Evolutionary conservation across 2,329 filamentous ascomycete genomes (phyloP).

Genomic region (Didymosphaeria variabile): DNA sequence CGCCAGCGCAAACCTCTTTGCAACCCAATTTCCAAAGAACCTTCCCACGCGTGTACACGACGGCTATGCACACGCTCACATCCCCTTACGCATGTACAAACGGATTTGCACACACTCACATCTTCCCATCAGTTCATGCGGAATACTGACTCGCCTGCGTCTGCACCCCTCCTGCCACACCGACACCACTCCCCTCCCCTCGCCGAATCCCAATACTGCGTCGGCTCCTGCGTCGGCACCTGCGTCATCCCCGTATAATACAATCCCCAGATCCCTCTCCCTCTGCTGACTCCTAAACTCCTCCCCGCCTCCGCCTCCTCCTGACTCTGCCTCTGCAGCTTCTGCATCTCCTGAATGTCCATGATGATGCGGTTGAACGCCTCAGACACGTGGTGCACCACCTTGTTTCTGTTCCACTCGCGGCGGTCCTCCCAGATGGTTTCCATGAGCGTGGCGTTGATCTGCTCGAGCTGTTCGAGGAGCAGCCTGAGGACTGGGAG

Average conservation of each 20-base stretch:
- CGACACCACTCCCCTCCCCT: background rate
- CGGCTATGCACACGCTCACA: too few relatives aligned
- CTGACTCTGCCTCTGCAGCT: slow-evolving; percentile 54
- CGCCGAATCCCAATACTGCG: slow-evolving; percentile 15
- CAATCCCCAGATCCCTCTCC: background rate
- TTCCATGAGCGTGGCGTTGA: slow-evolving; percentile 90
- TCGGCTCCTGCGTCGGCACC: slow-evolving; percentile 16
- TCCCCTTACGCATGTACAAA: too few relatives aligned
- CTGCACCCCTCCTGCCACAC: background rate
- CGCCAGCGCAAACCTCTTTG: background rate
- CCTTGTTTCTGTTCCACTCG: slow-evolving; percentile 84
- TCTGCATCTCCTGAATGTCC: slow-evolving; percentile 70
- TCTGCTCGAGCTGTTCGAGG: slow-evolving; percentile 96
- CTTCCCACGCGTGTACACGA: too few relatives aligned
- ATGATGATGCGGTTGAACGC: slow-evolving; percentile 79
- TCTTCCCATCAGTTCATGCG: too few relatives aligned
- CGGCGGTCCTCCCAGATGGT: slow-evolving; percentile 81
- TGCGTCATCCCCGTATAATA: slow-evolving; percentile 8
- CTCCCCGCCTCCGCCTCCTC: slow-evolving; percentile 31
- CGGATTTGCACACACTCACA: too few relatives aligned
- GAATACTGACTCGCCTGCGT: slow-evolving; percentile 12
- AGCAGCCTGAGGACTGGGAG: slow-evolving; percentile 75
- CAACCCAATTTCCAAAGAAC: background rate
- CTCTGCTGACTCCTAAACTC: slow-evolving; percentile 16
- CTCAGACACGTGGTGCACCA: slow-evolving; percentile 68